Percentiles rank a stretch among this genome's conserved stretches.
Conservation (phyloP, 148 eudicot species). For the Rheum nobile region DNA sequence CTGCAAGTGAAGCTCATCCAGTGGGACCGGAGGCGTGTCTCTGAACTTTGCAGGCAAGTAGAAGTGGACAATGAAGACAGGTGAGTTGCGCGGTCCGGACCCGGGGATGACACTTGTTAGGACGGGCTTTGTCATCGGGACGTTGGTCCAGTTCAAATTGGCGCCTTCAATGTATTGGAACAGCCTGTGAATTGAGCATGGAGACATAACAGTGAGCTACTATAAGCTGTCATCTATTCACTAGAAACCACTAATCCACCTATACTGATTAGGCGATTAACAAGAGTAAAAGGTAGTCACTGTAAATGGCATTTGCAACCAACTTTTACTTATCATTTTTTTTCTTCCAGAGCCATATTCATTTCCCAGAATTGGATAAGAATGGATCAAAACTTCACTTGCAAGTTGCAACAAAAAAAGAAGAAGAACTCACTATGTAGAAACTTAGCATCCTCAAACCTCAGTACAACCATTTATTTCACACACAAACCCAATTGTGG, state of each 20-base stretch:
- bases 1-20: constrained; percentile 49
- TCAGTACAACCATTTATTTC: not conserved
- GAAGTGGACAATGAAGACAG: constrained; percentile 47
- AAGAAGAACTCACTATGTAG: not conserved
- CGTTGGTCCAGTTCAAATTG: constrained; percentile 59
- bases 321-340: not conserved
- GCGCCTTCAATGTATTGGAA: constrained; percentile 87
- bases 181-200: constrained; percentile 31
- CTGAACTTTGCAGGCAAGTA: constrained; percentile 61
- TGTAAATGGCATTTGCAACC: not conserved
- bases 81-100: constrained; percentile 65
- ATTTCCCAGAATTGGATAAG: not conserved
- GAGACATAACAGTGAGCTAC: not conserved
- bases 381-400: not conserved
- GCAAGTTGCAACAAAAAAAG: not conserved
- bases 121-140: constrained; percentile 63
- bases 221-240: no score
- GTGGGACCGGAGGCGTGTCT: constrained; percentile 62
- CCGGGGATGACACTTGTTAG: constrained; percentile 63
- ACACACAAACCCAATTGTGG: not conserved
- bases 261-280: no score
- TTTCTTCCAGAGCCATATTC: not conserved
- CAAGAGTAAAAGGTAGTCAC: not conserved
- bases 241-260: no score
- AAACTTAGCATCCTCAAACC: not conserved